phyloP scores from a whole-genome alignment of 192 early-diverging fungal species.

The Chytriomyces sp. region DNA sequence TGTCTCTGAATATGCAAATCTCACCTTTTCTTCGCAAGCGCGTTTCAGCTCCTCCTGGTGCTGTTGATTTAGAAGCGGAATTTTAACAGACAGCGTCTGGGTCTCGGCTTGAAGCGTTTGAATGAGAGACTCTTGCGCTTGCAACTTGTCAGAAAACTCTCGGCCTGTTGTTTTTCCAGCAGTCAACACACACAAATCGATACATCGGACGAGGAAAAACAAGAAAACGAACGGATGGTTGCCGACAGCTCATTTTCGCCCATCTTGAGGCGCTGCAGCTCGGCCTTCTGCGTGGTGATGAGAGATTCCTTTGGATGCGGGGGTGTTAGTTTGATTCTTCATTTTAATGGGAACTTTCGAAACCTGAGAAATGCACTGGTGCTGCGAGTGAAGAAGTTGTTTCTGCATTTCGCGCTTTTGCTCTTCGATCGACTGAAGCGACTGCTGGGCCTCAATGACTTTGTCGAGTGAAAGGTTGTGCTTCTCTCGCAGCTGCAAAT shows the following conservation, averaged over 20 bases:
- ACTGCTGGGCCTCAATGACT: conserved; percentile 44
- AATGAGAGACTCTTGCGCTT: conserved; percentile 35
- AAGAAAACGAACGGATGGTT: conserved; percentile 38
- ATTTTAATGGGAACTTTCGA: conserved; percentile 37
- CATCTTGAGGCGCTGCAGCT: conserved; percentile 51
- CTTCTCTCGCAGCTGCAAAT: conserved; percentile 50
- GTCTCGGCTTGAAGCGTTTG: conserved; percentile 32
- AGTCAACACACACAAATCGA: neutral
- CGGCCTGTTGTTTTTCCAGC: conserved; percentile 17
- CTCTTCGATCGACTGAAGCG: conserved; percentile 38
- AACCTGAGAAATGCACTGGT: conserved; percentile 47
- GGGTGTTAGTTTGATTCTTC: conserved; percentile 42
- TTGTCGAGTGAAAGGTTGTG: conserved; percentile 60
- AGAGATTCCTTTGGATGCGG: conserved; percentile 46
- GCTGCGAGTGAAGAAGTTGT: conserved; percentile 50
- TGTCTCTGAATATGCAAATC: neutral
- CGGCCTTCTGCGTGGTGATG: conserved; percentile 50
- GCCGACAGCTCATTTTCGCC: conserved; percentile 47
- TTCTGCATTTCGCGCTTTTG: conserved; percentile 49
- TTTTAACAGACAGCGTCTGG: conserved; percentile 29
- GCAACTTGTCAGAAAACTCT: conserved; percentile 44
- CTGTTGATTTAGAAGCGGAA: conserved; percentile 20
- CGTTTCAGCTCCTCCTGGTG: conserved; percentile 37
- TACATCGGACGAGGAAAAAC: neutral
- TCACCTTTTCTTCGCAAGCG: conserved; percentile 55